These are phyloP conservation scores for Stephania cephalantha DNA, from an alignment of 164 flowering plant species.

Conservation along the genomic window DNA sequence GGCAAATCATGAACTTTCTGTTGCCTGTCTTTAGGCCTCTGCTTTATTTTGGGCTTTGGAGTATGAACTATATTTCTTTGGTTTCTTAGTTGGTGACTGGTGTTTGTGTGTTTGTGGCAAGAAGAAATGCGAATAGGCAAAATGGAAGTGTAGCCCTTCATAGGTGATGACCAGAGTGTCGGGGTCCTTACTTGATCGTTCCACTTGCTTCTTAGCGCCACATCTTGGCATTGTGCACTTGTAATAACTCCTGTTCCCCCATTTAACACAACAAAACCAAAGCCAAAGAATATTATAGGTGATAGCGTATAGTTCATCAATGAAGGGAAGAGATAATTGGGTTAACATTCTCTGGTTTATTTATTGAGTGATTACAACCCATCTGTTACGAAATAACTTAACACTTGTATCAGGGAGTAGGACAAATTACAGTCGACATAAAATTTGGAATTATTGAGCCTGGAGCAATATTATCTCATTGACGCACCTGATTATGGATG, in stretches of 20 bases:
- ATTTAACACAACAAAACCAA: neutral
- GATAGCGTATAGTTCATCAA: neutral
- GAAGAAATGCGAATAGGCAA: slow-evolving; percentile 51
- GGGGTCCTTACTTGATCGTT: slow-evolving; percentile 64
- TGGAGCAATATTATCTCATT: neutral
- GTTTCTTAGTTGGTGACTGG: slow-evolving; percentile 14
- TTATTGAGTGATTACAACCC: neutral
- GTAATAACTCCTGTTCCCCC: slow-evolving; percentile 69
- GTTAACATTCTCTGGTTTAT: too few relatives aligned
- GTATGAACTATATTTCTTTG: slow-evolving; percentile 19
- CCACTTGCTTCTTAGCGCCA: slow-evolving; percentile 89
- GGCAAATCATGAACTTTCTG: neutral
- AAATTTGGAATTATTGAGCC: neutral
- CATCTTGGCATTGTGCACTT: slow-evolving; percentile 90
- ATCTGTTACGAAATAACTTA: neutral
- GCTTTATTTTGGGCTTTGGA: neutral
- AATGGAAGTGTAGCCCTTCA: slow-evolving; percentile 94
- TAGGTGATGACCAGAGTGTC: slow-evolving; percentile 76
- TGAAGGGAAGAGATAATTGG: neutral
- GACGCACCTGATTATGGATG: neutral
- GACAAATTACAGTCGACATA: neutral
- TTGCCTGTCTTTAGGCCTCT: slow-evolving; percentile 5
- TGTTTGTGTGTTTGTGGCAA: neutral
- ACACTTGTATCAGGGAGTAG: neutral
- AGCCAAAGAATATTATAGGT: neutral